Base-by-base conservation (phyloP, 305 asterid genomes). In the Fraxinus xanthoxyloides region DNA sequence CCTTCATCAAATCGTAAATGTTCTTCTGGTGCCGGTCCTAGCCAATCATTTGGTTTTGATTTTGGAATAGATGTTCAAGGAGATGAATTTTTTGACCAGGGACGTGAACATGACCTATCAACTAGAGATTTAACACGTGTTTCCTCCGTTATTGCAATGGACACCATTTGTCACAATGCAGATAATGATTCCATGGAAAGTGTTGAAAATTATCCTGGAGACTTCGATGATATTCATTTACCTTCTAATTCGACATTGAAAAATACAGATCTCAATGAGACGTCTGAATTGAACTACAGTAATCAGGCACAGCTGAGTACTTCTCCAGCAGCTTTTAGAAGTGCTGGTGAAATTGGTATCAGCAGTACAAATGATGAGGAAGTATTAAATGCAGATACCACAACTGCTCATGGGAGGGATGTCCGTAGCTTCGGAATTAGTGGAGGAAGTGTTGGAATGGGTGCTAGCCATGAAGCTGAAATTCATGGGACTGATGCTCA, bases 381-480 rank as follows among this genome's bases (percentile, higher is more conserved):
- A 85, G 98, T 97, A n/a, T 89, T 95, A 75, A 97, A 97, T 81
- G 87, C 97, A 13, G 97, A 97, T 89, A 95, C 97, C 86, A 89
- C 89, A 35, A 92, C 98, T 86, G 96, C 90, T 67, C 93, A 92
- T 56, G 96, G 92, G 48, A 93, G 92, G 85, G 94, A 92, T 84
- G 99, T 94, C 35, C 93, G 92, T 82, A 97, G 99, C 85, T 80
- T 94, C 67, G 99, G 98, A 74, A 87, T 93, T 80, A 97, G 98
- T 85, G 98, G 97, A 67, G 99, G 98, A 82, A 95, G 99, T 85
- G 97, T 97, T 72, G 98, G 99, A 72, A 95, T 97, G 98, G 99
- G 99, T 84, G 99, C 99, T 74, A 95, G 99, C 91, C 98, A 97
- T 90, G 99, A 97, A 92, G 99, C 99, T 88, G 99, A 97, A 87